A percentile compares a stretch with the other conserved stretches of the same genome.
phyloP scores from a whole-genome alignment of 768 basidiomycete species.

The Cubamyces sp. region DNA sequence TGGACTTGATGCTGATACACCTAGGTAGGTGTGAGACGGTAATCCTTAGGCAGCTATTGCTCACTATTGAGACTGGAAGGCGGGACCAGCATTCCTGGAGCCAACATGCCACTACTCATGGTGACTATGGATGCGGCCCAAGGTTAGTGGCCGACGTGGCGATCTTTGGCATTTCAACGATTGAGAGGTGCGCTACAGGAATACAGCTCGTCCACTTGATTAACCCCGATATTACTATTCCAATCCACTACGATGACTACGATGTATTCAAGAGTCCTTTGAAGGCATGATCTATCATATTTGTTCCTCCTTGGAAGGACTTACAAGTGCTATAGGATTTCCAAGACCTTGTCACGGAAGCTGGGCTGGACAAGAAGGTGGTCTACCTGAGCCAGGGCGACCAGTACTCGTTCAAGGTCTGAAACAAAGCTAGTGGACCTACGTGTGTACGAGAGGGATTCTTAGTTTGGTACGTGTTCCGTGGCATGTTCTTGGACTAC shows the following conservation, averaged over 20 bases:
- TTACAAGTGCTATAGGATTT: constrained; percentile 30
- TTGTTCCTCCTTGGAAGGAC: not conserved
- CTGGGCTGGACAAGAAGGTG: constrained; percentile 35
- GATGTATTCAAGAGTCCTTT: constrained; percentile 36
- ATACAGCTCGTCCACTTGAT: constrained; percentile 36
- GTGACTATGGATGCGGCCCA: constrained; percentile 41
- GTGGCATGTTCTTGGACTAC: no score
- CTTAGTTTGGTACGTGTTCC: no score
- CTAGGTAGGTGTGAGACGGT: constrained; percentile 9
- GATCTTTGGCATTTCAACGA: not conserved
- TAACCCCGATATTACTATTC: constrained; percentile 38
- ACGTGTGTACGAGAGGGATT: no score
- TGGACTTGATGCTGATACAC: constrained; percentile 39
- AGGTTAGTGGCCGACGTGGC: constrained; percentile 26
- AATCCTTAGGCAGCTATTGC: no score
- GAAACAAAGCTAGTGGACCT: no score
- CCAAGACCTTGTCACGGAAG: constrained; percentile 34
- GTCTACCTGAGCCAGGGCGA: constrained; percentile 38
- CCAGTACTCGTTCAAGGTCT: constrained; percentile 30
- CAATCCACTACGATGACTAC: constrained; percentile 37
- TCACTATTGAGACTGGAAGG: constrained; percentile 17
- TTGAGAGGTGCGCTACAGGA: not conserved
- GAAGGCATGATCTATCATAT: constrained; percentile 1
- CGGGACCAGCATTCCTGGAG: constrained; percentile 38
- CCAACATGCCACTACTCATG: constrained; percentile 27